Base-by-base conservation (phyloP, 1,284 basidiomycete species). In the Marasmius fiardii region DNA sequence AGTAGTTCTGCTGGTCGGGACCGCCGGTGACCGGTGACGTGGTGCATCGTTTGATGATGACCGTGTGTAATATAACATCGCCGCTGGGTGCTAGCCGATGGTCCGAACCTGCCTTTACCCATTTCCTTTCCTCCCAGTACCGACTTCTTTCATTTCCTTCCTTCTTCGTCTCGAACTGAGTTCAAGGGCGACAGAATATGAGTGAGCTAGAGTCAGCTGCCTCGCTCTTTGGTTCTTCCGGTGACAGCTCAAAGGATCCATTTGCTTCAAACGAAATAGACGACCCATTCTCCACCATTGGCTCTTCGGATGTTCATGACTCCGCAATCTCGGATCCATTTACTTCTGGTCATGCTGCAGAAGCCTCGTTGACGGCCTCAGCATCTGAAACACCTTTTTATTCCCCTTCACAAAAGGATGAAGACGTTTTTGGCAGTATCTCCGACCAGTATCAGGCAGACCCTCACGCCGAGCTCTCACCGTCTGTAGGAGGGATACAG, bases 121-220 rank as follows among this genome's bases (percentile, higher is more conserved):
- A 20, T 16, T 4, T 41, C 39, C 20, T 16, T 20, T 20, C 35
- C n/a, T 41, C 14, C 14, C 18, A 39, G 37, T 31, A 31, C 39
- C 20, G 16, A 37, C 35, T n/a, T 12, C n/a, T 37, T 37, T 37
- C n/a, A 37, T 37, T 37, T 5, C 35, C n/a, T 37, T n/a, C 16
- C 39, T 41, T 16, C 20, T 7, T 18, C 20, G 16, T 16, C 39
- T 20, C 7, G n/a, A 16, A 20, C 39, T 18, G 39, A 14, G 11
- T 20, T 41, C 39, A 20, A 41, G 35, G 12, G 7, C 14, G 20
- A 41, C 8, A 56, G 33, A 62, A 53, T 61, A 88, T 87, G 84
- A 79, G 75, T 68, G 74, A 78, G 56, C 81, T 86, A 56, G 88
- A 90, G 76, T 83, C 87, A 63, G 90, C 89, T 49, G 86, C 89